Evolutionary conservation across 2,329 filamentous ascomycete genomes (phyloP).

Genomic region (Zymoseptoria brevis): DNA sequence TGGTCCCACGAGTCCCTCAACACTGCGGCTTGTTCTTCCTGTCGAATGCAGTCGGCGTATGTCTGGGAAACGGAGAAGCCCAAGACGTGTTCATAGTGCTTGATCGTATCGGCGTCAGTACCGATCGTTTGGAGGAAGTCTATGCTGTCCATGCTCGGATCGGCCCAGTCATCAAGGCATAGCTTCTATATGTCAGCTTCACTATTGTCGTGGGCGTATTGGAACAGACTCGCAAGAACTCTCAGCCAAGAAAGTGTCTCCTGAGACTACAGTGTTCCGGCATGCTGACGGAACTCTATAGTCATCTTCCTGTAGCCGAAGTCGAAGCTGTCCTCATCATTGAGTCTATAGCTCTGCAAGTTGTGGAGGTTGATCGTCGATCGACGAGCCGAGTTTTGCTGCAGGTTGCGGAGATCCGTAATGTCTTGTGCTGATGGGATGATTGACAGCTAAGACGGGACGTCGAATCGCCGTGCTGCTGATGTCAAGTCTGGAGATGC

Average conservation of each 20-base stretch:
- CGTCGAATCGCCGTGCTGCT: conserved; percentile 3
- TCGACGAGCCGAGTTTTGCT: background rate
- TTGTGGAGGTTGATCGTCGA: conserved; percentile 12
- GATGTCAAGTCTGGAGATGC: background rate
- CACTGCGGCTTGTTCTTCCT: background rate
- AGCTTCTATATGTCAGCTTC: background rate
- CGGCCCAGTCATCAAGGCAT: conserved; percentile 3
- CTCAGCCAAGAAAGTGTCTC: conserved; percentile 25
- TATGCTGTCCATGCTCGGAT: conserved; percentile 1
- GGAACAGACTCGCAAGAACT: conserved; percentile 10
- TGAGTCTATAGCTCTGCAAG: background rate
- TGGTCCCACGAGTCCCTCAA: background rate
- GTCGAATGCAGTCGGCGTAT: background rate
- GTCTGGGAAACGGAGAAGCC: background rate
- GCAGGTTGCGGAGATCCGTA: conserved; percentile 3
- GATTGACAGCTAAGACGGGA: conserved; percentile 6
- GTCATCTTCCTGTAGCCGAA: conserved; percentile 12
- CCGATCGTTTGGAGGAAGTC: conserved; percentile 7
- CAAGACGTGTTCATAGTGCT: conserved; percentile 9
- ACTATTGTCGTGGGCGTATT: conserved; percentile 6
- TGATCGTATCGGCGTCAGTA: background rate
- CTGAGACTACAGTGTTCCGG: conserved; percentile 16
- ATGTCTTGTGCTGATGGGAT: conserved; percentile 8
- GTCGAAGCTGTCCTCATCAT: background rate
- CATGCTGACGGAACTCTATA: conserved; percentile 28